Base-by-base conservation (phyloP, 169 alveolate genomes). In the Plasmodium reichenowi region DNA sequence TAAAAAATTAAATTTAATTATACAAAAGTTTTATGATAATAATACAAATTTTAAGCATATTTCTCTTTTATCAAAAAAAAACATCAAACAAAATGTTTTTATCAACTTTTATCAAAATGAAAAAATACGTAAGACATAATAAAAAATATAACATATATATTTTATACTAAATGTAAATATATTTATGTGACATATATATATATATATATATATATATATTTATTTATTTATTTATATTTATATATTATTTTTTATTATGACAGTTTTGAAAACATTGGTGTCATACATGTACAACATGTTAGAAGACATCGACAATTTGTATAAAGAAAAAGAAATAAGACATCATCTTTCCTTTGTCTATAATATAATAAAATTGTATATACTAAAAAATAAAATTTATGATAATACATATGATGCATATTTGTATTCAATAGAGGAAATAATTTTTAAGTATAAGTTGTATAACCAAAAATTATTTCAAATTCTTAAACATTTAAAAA, bases 81-180 rank as follows among this genome's bases (percentile, higher is more conserved):
- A 83, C 10, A 13, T 72, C 38, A 20, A 76, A 20, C 59, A 83
- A 9, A 83, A 83, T 68, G 66, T 68, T 43, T 83, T 83, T 29
- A 83, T 78, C n/a, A 50, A 68, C 59, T 83, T 83, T 58, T 83
- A 83, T 15, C n/a, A 67, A 56, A 83, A 83, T 29, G 85, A 68
- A 56, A 83, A 68, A 72, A 83, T 83, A 83, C 85, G 91, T 83
- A 83, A 83, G 80, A 17, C 52, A 45, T 26, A 15, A 64, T 50
- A 32, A 29, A 62, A 13, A 71, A 48, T 20, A 47, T 29, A 47
- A 63, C 13, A 62, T 3, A 56, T 17, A 13, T 15, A 52, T 12
- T 54, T 73, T 26, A 13, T 59, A 6, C 26, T 15, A 48, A 20
- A 5, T 22, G 2, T 17, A 50, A 32, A 48, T 22, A 22, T 72